These are phyloP conservation scores for Coniochaeta ligniaria DNA, from an alignment of 2,329 filamentous ascomycete genomes.

Conservation along the genomic window DNA sequence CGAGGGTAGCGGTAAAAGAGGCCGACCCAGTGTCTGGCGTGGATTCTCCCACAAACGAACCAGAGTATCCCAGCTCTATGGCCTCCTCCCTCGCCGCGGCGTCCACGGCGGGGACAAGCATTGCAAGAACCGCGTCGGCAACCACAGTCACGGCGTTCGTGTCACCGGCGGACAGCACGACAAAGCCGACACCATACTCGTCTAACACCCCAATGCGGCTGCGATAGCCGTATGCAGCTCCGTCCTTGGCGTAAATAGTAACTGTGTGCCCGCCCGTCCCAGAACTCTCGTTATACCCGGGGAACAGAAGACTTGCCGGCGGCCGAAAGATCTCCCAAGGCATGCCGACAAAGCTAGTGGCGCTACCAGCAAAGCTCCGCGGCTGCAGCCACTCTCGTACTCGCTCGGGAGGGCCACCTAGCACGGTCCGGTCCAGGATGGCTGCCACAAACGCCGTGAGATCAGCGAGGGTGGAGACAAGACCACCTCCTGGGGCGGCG, in stretches of 20 bases:
- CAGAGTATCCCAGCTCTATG: slow-evolving; percentile 6
- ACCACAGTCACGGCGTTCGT: slow-evolving; percentile 6
- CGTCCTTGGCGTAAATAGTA: slow-evolving; percentile 12
- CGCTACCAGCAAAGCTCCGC: slow-evolving; percentile 9
- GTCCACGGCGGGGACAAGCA: slow-evolving; percentile 11
- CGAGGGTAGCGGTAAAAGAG: slow-evolving; percentile 4
- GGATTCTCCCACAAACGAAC: slow-evolving; percentile 4
- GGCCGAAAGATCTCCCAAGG: slow-evolving; percentile 17
- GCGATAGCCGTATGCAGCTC: slow-evolving; percentile 13
- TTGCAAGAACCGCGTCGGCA: slow-evolving; percentile 8
- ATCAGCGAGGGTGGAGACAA: slow-evolving; percentile 14
- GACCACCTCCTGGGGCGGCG: slow-evolving; percentile 12
- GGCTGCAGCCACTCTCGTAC: slow-evolving; percentile 13
- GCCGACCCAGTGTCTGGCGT: slow-evolving; percentile 2
- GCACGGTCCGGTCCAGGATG: slow-evolving; percentile 7
- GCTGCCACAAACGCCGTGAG: slow-evolving; percentile 10
- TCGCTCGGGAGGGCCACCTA: slow-evolving; percentile 1
- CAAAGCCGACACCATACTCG: slow-evolving; percentile 13
- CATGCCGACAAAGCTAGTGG: slow-evolving; percentile 9
- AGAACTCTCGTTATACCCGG: background rate
- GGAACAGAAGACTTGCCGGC: slow-evolving; percentile 10
- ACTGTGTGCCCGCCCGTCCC: slow-evolving; percentile 10
- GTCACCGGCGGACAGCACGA: slow-evolving; percentile 13
- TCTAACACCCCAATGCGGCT: slow-evolving; percentile 11
- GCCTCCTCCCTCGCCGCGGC: slow-evolving; percentile 8